Conservation (phyloP, 768 basidiomycete genomes). For the Xerocomus potaroensis region DNA sequence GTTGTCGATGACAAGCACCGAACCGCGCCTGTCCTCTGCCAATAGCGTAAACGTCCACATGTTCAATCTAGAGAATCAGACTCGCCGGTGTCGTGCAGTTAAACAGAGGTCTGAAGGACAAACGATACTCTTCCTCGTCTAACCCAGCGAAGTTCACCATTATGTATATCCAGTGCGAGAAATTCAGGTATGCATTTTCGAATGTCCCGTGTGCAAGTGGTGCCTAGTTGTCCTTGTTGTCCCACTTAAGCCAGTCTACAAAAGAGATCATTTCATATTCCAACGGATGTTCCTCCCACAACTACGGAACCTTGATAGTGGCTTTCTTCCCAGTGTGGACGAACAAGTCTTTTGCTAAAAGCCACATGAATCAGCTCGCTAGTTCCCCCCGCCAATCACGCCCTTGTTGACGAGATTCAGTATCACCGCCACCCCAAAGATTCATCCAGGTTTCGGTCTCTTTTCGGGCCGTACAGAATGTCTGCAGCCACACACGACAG, state of each 20-base stretch:
- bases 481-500: slow-evolving; percentile 5
- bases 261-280: slow-evolving; percentile 6
- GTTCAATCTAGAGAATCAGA: not conserved
- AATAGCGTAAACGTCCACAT: slow-evolving; percentile 10
- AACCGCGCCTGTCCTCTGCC: slow-evolving; percentile 14
- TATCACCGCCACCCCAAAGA: not conserved
- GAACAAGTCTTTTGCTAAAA: not conserved
- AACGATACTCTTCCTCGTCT: not conserved
- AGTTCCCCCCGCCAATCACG: not conserved
- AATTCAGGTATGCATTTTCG: not conserved
- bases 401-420: not conserved
- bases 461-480: not conserved
- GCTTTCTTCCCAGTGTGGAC: not conserved
- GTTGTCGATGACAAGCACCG: slow-evolving; percentile 14
- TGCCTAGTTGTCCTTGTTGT: not conserved
- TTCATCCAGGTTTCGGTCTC: not conserved
- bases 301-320: too few relatives aligned
- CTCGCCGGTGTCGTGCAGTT: not conserved
- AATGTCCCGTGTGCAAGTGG: not conserved
- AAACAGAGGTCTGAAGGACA: not conserved
- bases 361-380: not conserved
- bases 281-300: not conserved
- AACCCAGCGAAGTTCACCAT: not conserved
- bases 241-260: not conserved
- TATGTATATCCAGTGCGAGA: not conserved